Conservation (phyloP, 306 rosid species). For the Malus asiatica region DNA sequence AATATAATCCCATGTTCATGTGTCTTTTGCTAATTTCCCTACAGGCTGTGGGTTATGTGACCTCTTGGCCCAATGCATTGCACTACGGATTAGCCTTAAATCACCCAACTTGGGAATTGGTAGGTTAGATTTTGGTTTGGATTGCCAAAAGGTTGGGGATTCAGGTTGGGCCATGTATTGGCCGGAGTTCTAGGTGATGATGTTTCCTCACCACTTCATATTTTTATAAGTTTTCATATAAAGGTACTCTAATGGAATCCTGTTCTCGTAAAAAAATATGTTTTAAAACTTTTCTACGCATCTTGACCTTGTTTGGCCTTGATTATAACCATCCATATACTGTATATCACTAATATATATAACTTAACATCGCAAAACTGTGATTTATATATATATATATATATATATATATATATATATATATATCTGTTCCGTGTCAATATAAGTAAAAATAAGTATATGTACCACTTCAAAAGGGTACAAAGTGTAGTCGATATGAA, state of each 20-base stretch:
- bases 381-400: background rate
- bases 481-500: too few relatives aligned
- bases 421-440: background rate
- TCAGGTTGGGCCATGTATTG: background rate
- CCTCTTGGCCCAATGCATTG: background rate
- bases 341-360: too few relatives aligned
- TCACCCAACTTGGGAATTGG: background rate
- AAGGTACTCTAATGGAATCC: background rate
- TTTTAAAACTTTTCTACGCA: background rate
- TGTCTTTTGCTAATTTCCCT: background rate
- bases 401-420: background rate
- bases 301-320: background rate
- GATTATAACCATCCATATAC: background rate
- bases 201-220: too few relatives aligned
- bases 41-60: background rate
- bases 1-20: background rate
- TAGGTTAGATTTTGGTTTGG: background rate
- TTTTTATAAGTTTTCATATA: too few relatives aligned
- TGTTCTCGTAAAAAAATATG: background rate
- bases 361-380: background rate
- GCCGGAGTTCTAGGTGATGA: background rate
- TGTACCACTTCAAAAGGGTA: too few relatives aligned
- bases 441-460: too few relatives aligned
- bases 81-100: background rate
- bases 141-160: background rate